Evolutionary conservation across 192 early-diverging fungal genomes (phyloP).

Genomic region (Coemansia sp.): DNA sequence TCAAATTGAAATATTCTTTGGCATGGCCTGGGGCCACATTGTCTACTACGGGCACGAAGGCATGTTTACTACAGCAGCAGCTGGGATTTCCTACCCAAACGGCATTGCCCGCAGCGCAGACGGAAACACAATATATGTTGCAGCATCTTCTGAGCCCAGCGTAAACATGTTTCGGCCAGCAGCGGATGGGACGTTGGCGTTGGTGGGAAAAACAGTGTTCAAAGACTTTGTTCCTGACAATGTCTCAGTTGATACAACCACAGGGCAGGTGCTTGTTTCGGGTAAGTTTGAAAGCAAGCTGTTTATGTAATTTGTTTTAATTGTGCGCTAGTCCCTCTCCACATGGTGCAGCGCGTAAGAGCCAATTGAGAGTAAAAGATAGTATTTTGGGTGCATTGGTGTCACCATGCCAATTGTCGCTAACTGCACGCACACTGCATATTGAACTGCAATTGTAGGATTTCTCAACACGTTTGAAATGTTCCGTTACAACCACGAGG

Average conservation of each 20-base stretch:
- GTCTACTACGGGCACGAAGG: conserved; percentile 32
- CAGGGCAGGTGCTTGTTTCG: conserved; percentile 46
- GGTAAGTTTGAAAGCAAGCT: conserved; percentile 22
- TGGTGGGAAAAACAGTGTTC: conserved; percentile 31
- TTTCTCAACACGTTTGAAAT: conserved; percentile 49
- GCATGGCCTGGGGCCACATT: conserved; percentile 51
- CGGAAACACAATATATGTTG: conserved; percentile 33
- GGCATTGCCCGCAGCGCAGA: conserved; percentile 39
- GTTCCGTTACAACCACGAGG: conserved; percentile 52
- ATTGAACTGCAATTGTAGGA: conserved; percentile 20
- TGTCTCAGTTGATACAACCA: conserved; percentile 41
- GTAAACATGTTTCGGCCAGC: conserved; percentile 24
- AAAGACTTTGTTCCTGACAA: conserved; percentile 48
- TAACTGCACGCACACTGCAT: not conserved
- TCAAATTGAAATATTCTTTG: conserved; percentile 47
- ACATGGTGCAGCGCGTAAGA: too few relatives aligned
- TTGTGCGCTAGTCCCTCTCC: not conserved
- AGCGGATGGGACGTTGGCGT: conserved; percentile 22
- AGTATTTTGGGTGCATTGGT: not conserved
- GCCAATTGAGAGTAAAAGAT: not conserved
- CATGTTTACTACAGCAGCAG: conserved; percentile 22
- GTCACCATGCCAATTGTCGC: not conserved
- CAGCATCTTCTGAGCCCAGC: conserved; percentile 45
- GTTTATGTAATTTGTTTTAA: conserved; percentile 5
- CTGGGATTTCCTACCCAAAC: conserved; percentile 40